phyloP scores from a whole-genome alignment of 192 early-diverging fungal genomes.

The Backusella tarrabulga region DNA sequence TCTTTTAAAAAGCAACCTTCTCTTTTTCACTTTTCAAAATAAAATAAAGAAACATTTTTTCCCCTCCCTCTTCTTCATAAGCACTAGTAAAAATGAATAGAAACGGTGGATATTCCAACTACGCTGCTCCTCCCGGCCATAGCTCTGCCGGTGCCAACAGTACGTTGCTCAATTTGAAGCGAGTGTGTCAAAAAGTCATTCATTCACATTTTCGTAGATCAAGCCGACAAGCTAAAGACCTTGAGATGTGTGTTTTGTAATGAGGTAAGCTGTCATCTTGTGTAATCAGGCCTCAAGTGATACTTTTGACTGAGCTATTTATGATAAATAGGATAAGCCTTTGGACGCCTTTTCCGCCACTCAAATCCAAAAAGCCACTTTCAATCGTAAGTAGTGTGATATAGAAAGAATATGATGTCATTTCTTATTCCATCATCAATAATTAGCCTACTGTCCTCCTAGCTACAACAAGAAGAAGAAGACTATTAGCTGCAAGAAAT shows the following conservation, averaged over 20 bases:
- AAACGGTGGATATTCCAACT: background rate
- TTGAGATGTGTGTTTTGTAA: slow-evolving; percentile 22
- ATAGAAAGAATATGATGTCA: background rate
- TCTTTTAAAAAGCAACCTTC: background rate
- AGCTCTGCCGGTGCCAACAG: background rate
- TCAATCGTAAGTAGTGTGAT: slow-evolving; percentile 35
- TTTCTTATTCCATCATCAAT: background rate
- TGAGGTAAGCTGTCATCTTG: background rate
- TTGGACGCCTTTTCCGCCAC: slow-evolving; percentile 40
- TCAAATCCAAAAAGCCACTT: slow-evolving; percentile 35
- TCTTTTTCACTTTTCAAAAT: background rate
- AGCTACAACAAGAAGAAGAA: slow-evolving; percentile 34
- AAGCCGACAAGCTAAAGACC: background rate
- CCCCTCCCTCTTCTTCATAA: background rate
- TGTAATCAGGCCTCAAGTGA: background rate
- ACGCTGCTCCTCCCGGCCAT: background rate
- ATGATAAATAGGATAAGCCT: slow-evolving; percentile 27
- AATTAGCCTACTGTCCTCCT: slow-evolving; percentile 31
- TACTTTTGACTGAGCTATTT: no score
- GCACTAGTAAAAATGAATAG: background rate
- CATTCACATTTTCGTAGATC: background rate
- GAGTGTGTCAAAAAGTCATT: background rate
- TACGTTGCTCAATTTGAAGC: background rate
- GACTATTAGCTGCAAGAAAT: slow-evolving; percentile 40
- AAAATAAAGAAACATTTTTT: no score